phyloP scores from a whole-genome alignment of 495 filamentous ascomycete species.

The Paragyromitra xinjiangensis region DNA sequence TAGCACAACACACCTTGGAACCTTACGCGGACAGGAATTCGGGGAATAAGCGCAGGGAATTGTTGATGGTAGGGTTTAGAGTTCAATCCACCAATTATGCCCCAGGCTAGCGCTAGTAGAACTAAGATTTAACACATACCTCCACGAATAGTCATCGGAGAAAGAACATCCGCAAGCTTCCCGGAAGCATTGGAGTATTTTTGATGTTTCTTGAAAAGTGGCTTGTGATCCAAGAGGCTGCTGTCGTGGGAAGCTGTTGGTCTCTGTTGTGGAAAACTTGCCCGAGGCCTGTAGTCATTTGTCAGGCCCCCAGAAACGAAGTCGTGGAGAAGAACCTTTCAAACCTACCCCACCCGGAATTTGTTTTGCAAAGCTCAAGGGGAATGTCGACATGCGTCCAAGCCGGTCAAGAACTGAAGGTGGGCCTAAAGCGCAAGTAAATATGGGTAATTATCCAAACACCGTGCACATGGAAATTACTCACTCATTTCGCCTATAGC shows the following conservation, averaged over 20 bases:
- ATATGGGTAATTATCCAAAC: constrained; percentile 2
- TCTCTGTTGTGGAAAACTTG: not conserved
- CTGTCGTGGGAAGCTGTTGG: not conserved
- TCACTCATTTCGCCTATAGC: constrained; percentile 33
- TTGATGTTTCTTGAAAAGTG: not conserved
- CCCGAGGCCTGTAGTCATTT: constrained; percentile 16
- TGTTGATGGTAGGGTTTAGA: not conserved
- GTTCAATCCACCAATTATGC: not conserved
- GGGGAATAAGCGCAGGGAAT: not conserved
- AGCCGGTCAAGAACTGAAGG: constrained; percentile 43
- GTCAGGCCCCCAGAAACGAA: constrained; percentile 5
- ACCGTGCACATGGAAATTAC: not conserved
- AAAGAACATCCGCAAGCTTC: constrained; percentile 37
- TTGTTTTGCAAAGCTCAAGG: constrained; percentile 26
- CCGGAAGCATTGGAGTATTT: constrained; percentile 42
- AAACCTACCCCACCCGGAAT: constrained; percentile 15
- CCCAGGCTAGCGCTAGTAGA: not conserved
- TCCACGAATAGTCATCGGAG: constrained; percentile 38
- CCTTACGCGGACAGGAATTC: not conserved
- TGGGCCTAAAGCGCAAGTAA: constrained; percentile 26
- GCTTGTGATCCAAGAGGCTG: constrained; percentile 3
- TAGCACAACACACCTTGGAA: not conserved
- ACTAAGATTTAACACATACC: constrained; percentile 21
- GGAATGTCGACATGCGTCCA: constrained; percentile 36
- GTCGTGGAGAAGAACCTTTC: not conserved